phyloP scores from a whole-genome alignment of 2,329 filamentous ascomycete species.

The Colletotrichum siamense region DNA sequence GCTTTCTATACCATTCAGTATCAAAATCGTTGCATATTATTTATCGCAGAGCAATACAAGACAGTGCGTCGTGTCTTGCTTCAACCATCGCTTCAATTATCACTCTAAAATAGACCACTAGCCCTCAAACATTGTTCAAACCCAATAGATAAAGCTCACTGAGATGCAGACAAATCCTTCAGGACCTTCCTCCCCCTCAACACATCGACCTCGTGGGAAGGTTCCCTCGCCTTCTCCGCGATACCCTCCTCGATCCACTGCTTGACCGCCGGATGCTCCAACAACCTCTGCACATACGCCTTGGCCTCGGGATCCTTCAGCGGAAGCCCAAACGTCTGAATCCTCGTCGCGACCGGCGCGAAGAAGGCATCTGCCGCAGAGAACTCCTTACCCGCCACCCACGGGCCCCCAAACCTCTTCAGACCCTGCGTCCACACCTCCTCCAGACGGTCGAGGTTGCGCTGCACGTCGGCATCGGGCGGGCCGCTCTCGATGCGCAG shows the following conservation, averaged over 20 bases:
- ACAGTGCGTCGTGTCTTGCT: neutral
- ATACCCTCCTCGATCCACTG: conserved; percentile 44
- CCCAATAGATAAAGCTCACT: neutral
- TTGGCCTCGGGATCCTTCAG: conserved; percentile 30
- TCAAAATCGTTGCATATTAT: neutral
- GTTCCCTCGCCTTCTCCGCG: conserved; percentile 40
- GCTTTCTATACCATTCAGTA: neutral
- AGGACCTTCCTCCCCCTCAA: neutral
- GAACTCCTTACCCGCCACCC: conserved; percentile 42
- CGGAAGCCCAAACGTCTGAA: conserved; percentile 41
- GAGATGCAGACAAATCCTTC: neutral
- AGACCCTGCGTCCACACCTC: conserved; percentile 44
- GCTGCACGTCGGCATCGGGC: conserved; percentile 33
- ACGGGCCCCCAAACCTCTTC: conserved; percentile 45
- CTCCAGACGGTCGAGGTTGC: conserved; percentile 40
- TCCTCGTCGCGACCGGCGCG: conserved; percentile 44
- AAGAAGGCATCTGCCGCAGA: conserved; percentile 46
- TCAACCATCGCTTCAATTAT: neutral
- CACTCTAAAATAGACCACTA: neutral
- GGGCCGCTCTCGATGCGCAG: conserved; percentile 36
- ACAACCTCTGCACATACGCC: conserved; percentile 39
- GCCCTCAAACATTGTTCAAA: neutral
- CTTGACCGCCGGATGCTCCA: conserved; percentile 38
- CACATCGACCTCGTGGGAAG: neutral
- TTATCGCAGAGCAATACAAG: accelerated